Evolutionary conservation across 441 rosid species (phyloP).

Genomic region (Syzygium malaccense): DNA sequence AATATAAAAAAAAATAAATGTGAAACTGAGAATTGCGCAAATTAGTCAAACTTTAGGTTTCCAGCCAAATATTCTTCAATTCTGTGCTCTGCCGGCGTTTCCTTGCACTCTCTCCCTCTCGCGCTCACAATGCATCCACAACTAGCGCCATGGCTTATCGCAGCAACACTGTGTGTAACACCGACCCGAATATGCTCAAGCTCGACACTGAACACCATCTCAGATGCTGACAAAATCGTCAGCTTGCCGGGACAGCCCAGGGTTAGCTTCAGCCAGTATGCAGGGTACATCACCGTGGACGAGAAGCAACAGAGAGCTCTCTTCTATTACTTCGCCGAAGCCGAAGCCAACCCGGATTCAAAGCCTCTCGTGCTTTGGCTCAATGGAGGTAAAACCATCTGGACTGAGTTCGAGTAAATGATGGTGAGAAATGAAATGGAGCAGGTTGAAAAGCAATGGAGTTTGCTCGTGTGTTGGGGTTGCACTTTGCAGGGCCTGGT

Average conservation of each 20-base stretch:
- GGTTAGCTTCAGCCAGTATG: not conserved
- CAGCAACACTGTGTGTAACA: not conserved
- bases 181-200: not conserved
- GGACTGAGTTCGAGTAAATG: not conserved
- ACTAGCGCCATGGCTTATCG: not conserved
- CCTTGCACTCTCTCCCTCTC: not conserved
- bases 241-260: not conserved
- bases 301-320: not conserved
- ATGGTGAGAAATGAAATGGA: not conserved
- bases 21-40: not conserved
- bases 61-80: not conserved
- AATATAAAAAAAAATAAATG: not conserved
- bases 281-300: not conserved
- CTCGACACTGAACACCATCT: not conserved
- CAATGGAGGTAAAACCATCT: not conserved
- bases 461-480: not conserved
- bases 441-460: not conserved
- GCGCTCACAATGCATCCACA: not conserved
- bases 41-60: not conserved
- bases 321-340: not conserved
- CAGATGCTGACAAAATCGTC: not conserved
- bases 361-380: not conserved
- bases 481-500: constrained; percentile 1
- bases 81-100: not conserved
- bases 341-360: not conserved